phyloP scores from a whole-genome alignment of 805 yeast species.

The Yarrowia sp. region DNA sequence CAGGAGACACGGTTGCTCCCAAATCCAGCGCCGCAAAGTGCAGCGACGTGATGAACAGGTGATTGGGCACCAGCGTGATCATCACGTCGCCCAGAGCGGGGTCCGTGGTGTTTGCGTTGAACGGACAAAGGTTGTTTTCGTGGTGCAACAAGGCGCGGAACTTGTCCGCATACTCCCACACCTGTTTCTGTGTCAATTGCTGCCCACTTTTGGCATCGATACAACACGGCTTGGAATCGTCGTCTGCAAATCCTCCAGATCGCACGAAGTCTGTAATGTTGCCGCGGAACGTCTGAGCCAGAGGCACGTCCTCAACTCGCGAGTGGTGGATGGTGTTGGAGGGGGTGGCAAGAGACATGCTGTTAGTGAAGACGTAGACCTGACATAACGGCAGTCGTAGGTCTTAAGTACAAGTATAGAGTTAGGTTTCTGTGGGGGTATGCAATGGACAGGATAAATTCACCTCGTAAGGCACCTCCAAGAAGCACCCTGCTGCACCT shows the following conservation, averaged over 20 bases:
- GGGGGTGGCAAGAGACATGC: background rate
- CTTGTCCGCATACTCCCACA: constrained; percentile 26
- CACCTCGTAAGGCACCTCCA: no score
- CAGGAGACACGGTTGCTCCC: constrained; percentile 36
- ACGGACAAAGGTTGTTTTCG: constrained; percentile 17
- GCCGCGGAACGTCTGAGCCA: constrained; percentile 1
- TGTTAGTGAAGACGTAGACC: background rate
- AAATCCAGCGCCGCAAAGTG: constrained; percentile 29
- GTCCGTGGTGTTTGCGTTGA: constrained; percentile 9
- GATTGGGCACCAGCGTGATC: constrained; percentile 32
- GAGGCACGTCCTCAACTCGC: constrained; percentile 9
- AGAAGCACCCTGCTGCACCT: background rate
- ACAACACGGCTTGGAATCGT: constrained; percentile 23
- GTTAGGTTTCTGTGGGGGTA: no score
- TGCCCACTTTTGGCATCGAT: constrained; percentile 30
- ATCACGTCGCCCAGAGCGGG: constrained; percentile 22
- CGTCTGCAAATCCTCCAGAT: constrained; percentile 17
- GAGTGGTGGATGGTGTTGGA: constrained; percentile 6
- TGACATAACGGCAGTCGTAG: no score
- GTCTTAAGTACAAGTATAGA: no score
- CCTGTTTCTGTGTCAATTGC: constrained; percentile 27
- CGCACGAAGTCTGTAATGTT: constrained; percentile 24
- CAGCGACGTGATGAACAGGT: constrained; percentile 32
- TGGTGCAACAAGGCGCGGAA: constrained; percentile 19
- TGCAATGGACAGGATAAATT: no score